Evolutionary conservation across 73 alveolate species (phyloP), one percentile per base, ranked within the genome.

Genomic region (Effrenium voratum): DNA sequence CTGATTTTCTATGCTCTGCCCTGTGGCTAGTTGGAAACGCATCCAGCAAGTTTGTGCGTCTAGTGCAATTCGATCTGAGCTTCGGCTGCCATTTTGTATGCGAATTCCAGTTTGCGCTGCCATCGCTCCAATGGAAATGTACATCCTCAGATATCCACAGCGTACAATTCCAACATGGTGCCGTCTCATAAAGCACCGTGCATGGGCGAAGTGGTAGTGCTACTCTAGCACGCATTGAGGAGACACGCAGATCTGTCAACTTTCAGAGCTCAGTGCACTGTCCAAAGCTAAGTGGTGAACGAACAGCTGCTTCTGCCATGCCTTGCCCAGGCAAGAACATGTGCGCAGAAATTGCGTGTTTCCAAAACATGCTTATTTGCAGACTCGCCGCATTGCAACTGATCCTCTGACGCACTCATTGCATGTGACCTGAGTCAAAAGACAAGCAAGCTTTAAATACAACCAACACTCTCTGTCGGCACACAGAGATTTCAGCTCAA

Each of bases 91-190:
- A 28, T 34, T 16, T 46, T 46, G 22, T 70, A 70, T 0, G 81
- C 81, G 16, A 26, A 43, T 70, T 43, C 46, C 28, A 70, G 26
- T 1, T 36, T 83, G 24, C 40, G 55, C 96, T 88, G 96, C 96
- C 96, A 88, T 8, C n/a, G 70, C 38, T 28, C 86, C 86, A 88
- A 16, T 2, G 96, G 96, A 34, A 88, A 88, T 36, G 49, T 88
- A 55, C 96, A 55, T 19, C 79, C 73, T 57, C 30, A 46, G 59
- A 57, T 70, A 36, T 40, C 44, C 12, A 30, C 32, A 28, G 24
- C 68, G 68, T 55, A n/a, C n/a, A n/a, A n/a, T n/a, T n/a, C n/a
- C n/a, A n/a, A n/a, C n/a, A n/a, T n/a, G n/a, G n/a, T n/a, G n/a
- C n/a, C n/a, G n/a, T n/a, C n/a, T n/a, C n/a, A n/a, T n/a, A n/a